Evolutionary conservation across 208 protist genomes (phyloP).

Genomic region (Trypanosoma melophagium): DNA sequence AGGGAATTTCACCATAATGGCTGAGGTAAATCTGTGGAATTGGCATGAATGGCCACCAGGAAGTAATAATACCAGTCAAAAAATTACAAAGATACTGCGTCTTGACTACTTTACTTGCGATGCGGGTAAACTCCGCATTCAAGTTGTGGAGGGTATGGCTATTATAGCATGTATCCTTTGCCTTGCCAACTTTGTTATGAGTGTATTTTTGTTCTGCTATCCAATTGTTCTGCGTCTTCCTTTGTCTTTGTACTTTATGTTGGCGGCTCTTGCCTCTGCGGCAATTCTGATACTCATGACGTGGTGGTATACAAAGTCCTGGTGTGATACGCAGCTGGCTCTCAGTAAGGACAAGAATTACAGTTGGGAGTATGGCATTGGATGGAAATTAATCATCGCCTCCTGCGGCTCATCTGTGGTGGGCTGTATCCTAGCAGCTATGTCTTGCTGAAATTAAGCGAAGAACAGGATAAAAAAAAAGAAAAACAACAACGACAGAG

Average conservation of each 20-base stretch:
- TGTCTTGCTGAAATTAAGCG: no score
- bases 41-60: background rate
- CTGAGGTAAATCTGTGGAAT: constrained; percentile 1
- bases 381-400: constrained; percentile 11
- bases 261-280: constrained; percentile 19
- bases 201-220: constrained; percentile 37
- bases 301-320: constrained; percentile 42
- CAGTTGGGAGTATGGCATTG: constrained; percentile 1
- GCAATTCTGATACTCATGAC: constrained; percentile 33
- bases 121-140: constrained; percentile 44
- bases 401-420: background rate
- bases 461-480: no score
- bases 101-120: constrained; percentile 48
- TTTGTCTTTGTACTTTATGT: constrained; percentile 40
- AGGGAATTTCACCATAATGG: no score
- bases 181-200: constrained; percentile 39
- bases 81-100: background rate
- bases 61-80: background rate
- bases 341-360: background rate
- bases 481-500: no score
- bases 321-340: constrained; percentile 31
- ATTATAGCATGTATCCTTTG: constrained; percentile 43
- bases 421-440: no score
- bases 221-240: constrained; percentile 36
- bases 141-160: constrained; percentile 46